Conservation (phyloP, 2,329 filamentous ascomycete species). For the Fusarium guadeloupense region DNA sequence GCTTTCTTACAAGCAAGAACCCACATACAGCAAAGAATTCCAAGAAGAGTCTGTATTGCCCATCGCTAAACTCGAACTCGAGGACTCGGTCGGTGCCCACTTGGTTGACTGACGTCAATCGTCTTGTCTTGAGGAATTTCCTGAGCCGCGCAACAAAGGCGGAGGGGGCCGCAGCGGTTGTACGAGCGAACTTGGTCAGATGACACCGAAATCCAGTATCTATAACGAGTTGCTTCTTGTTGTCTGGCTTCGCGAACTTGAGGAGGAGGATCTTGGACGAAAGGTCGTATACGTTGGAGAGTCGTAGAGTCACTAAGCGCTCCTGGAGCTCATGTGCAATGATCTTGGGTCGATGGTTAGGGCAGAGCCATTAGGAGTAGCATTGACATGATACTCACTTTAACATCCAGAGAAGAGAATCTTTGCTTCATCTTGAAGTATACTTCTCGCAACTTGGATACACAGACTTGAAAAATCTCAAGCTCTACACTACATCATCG, state of each 20-base stretch:
- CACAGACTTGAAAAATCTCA: slow-evolving; percentile 21
- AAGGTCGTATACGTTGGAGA: slow-evolving; percentile 95
- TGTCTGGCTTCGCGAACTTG: slow-evolving; percentile 91
- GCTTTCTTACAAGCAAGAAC: not conserved
- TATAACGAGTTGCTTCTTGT: slow-evolving; percentile 88
- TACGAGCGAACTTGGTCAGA: slow-evolving; percentile 87
- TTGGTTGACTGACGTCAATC: slow-evolving; percentile 82
- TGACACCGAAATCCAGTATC: slow-evolving; percentile 97
- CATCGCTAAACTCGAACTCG: slow-evolving; percentile 92
- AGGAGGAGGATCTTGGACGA: slow-evolving; percentile 94
- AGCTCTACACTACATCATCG: slow-evolving; percentile 25
- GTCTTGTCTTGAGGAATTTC: slow-evolving; percentile 86
- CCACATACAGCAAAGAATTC: slow-evolving; percentile 83
- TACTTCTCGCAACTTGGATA: not conserved
- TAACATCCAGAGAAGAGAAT: slow-evolving; percentile 82
- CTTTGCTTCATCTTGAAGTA: slow-evolving; percentile 74
- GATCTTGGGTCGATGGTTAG: slow-evolving; percentile 64
- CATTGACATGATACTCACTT: slow-evolving; percentile 54
- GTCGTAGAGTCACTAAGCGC: slow-evolving; percentile 78
- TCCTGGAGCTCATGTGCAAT: slow-evolving; percentile 91
- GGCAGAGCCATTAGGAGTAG: not conserved
- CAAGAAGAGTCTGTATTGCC: slow-evolving; percentile 84
- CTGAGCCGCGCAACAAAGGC: slow-evolving; percentile 85
- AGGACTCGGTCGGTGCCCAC: slow-evolving; percentile 94
- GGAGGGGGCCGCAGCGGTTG: slow-evolving; percentile 85